A percentile compares a stretch with the other conserved stretches of the same genome.
Evolutionary conservation across 2,329 filamentous ascomycete species (phyloP).

Genomic region (Alternaria ethzedia): DNA sequence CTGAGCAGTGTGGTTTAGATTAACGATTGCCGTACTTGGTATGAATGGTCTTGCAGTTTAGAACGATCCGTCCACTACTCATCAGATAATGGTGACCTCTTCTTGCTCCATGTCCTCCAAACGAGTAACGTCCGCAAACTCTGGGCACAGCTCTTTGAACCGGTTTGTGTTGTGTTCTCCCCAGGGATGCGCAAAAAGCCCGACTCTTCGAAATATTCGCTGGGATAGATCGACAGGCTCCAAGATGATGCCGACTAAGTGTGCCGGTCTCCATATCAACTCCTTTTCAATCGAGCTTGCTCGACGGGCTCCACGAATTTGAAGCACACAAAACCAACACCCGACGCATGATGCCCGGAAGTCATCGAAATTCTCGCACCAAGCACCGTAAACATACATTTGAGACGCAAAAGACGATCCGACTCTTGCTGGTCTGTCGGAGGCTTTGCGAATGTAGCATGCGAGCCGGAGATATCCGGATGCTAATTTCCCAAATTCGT

Average conservation of each 20-base stretch:
- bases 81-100: not conserved
- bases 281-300: no score
- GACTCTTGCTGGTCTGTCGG: accelerated
- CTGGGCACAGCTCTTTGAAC: not conserved
- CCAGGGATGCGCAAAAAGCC: not conserved
- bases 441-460: not conserved
- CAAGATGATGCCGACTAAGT: not conserved
- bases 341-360: accelerated
- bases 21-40: not conserved
- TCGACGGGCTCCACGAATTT: no score
- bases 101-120: not conserved
- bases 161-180: not conserved
- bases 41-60: not conserved
- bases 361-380: not conserved
- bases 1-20: not conserved
- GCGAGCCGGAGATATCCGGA: not conserved
- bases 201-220: not conserved
- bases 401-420: no score
- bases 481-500: not conserved
- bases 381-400: no score
- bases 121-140: not conserved
- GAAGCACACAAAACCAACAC: not conserved
- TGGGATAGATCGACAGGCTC: not conserved
- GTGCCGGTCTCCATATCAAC: no score
- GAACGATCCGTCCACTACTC: not conserved